These are phyloP conservation scores for Scedosporium apiospermum DNA, from an alignment of 2,329 filamentous ascomycete species.

Conservation along the genomic window DNA sequence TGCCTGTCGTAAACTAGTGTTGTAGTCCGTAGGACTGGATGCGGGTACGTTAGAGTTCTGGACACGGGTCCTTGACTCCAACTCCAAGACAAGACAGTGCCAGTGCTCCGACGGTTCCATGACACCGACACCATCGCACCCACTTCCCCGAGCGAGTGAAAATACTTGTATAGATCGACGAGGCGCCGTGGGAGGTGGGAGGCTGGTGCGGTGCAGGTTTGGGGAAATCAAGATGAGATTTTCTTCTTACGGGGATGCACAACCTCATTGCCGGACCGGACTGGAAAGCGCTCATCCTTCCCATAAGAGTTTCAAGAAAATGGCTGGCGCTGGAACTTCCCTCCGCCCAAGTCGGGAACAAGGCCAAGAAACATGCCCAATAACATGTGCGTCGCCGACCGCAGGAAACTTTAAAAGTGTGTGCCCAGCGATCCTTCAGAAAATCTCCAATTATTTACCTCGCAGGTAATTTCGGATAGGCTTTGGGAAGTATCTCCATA, in stretches of 20 bases:
- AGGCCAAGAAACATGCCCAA: neutral
- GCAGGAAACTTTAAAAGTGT: neutral
- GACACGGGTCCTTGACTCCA: too few species aligned
- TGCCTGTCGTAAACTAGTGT: too few species aligned
- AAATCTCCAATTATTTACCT: neutral
- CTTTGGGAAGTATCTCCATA: neutral
- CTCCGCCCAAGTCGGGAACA: neutral
- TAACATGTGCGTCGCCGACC: neutral
- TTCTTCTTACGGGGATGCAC: neutral
- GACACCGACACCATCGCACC: too few species aligned
- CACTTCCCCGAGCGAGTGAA: neutral
- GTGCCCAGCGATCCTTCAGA: slow-evolving; percentile 1
- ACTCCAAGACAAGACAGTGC: too few species aligned
- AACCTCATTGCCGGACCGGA: neutral
- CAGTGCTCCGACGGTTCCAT: too few species aligned
- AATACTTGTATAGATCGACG: neutral
- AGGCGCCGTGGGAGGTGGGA: too few species aligned
- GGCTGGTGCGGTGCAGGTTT: neutral
- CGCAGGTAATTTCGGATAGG: neutral
- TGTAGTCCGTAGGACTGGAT: too few species aligned
- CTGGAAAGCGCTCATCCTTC: neutral
- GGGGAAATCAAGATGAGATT: neutral
- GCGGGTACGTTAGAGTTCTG: too few species aligned
- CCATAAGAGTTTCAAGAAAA: neutral
- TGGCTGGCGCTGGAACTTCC: neutral